These are phyloP conservation scores for Asclepias syriaca DNA, from an alignment of 257 asterid species.

Conservation along the genomic window DNA sequence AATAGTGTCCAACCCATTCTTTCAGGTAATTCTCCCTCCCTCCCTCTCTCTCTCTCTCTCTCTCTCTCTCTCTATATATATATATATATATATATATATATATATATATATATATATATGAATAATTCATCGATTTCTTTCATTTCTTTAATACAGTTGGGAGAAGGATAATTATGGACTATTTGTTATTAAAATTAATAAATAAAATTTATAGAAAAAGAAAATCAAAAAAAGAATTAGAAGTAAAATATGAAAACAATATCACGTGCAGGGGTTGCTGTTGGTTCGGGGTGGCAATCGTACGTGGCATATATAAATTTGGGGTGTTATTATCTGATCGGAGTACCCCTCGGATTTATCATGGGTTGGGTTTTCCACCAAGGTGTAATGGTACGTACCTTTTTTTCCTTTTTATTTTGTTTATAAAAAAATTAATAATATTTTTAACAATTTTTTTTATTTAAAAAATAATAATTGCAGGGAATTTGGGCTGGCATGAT, in stretches of 20 bases:
- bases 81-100: too few relatives aligned
- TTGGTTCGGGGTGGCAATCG: constrained; percentile 62
- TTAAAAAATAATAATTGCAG: constrained; percentile 5
- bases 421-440: too few relatives aligned
- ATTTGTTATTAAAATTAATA: too few relatives aligned
- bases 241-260: too few relatives aligned
- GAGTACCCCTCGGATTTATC: constrained; percentile 42
- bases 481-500: constrained; percentile 70
- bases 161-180: too few relatives aligned
- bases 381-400: constrained; percentile 47
- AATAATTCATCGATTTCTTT: too few relatives aligned
- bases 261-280: constrained; percentile 34
- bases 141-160: too few relatives aligned
- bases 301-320: constrained; percentile 47
- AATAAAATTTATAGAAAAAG: too few relatives aligned
- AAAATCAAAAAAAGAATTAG: too few relatives aligned
- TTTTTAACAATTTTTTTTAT: not conserved
- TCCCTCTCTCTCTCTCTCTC: too few relatives aligned
- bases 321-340: constrained; percentile 42
- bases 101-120: not conserved
- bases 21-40: constrained; percentile 29
- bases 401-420: too few relatives aligned
- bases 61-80: too few relatives aligned
- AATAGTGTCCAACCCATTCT: constrained; percentile 57
- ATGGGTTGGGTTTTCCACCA: constrained; percentile 36